Evolutionary conservation across 2,329 filamentous ascomycete genomes (phyloP).

Genomic region (Neofusicoccum cordaticola): DNA sequence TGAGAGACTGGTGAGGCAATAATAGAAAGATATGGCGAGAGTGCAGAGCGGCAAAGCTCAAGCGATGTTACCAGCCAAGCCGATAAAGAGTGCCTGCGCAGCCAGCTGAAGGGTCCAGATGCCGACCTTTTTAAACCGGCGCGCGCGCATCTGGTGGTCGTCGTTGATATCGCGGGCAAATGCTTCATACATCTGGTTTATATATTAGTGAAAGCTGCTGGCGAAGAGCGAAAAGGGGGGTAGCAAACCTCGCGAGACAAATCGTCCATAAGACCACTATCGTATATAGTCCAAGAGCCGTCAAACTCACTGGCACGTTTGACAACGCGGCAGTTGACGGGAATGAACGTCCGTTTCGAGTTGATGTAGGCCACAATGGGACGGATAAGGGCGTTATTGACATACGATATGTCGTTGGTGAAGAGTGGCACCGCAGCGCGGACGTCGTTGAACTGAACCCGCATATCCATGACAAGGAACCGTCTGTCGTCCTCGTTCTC

Average conservation of each 20-base stretch:
- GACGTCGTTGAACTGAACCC: conserved; percentile 93
- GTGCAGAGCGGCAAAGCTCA: conserved; percentile 25
- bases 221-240: not conserved
- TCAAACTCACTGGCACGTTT: conserved; percentile 89
- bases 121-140: conserved; percentile 90
- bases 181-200: conserved; percentile 72
- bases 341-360: conserved; percentile 89
- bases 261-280: conserved; percentile 92
- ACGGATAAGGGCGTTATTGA: conserved; percentile 90
- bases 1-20: not conserved
- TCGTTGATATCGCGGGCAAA: conserved; percentile 91
- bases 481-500: conserved; percentile 59
- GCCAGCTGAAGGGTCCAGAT: conserved; percentile 93
- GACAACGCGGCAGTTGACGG: conserved; percentile 89
- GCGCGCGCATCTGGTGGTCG: conserved; percentile 79
- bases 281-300: conserved; percentile 90
- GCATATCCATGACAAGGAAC: conserved; percentile 88
- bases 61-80: conserved; percentile 79
- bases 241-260: conserved; percentile 70
- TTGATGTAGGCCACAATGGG: conserved; percentile 99
- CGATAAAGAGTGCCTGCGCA: conserved; percentile 90
- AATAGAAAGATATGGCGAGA: not conserved
- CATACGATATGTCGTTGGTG: conserved; percentile 85
- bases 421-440: conserved; percentile 91
- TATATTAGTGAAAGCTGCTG: conserved; percentile 4